phyloP scores from a whole-genome alignment of 2,329 filamentous ascomycete species.

The Diaporthe capsici region DNA sequence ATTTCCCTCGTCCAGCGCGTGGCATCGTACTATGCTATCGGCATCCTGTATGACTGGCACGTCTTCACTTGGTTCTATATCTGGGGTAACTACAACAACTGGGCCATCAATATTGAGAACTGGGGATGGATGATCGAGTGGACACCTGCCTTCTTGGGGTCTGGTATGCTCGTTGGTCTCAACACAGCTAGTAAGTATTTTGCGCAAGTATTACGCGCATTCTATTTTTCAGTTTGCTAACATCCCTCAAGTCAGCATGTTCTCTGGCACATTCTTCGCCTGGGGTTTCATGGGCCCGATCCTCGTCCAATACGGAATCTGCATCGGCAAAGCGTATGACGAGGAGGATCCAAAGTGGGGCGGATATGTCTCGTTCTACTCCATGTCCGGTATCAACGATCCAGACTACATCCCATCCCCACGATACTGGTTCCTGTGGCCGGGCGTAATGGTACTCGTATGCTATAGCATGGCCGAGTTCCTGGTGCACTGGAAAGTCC shows the following conservation, averaged over 20 bases:
- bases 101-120: conserved; percentile 67
- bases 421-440: conserved; percentile 59
- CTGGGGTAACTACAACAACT: conserved; percentile 57
- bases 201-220: background rate
- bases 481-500: conserved; percentile 56
- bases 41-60: conserved; percentile 72
- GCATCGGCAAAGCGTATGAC: conserved; percentile 52
- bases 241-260: conserved; percentile 61
- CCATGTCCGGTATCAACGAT: conserved; percentile 44
- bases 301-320: conserved; percentile 66
- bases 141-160: conserved; percentile 72
- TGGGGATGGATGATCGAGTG: conserved; percentile 72
- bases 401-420: conserved; percentile 51
- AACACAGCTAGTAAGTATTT: conserved; percentile 60
- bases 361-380: conserved; percentile 54
- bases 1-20: conserved; percentile 65
- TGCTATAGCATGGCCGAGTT: conserved; percentile 57
- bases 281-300: conserved; percentile 70
- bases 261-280: conserved; percentile 66
- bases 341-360: conserved; percentile 59
- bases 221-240: background rate
- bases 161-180: conserved; percentile 70
- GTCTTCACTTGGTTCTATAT: conserved; percentile 68
- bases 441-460: conserved; percentile 59
- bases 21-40: conserved; percentile 69